Evolutionary conservation across 2,329 filamentous ascomycete species (phyloP).

Genomic region (Talaromyces sp.): DNA sequence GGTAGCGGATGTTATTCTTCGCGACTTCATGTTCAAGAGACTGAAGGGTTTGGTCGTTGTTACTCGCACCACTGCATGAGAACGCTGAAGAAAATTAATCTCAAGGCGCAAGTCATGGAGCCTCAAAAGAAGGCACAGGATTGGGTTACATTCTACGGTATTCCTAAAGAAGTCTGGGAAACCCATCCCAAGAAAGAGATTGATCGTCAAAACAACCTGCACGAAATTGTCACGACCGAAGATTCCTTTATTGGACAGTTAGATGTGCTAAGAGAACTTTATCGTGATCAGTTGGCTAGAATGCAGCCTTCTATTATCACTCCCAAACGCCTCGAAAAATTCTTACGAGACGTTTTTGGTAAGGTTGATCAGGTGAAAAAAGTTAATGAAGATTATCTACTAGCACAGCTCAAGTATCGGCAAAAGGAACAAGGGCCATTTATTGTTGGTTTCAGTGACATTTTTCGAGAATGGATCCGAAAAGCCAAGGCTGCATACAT

Average conservation of each 20-base stretch:
- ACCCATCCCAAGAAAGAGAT: conserved; percentile 76
- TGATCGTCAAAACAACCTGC: conserved; percentile 85
- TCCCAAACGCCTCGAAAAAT: conserved; percentile 70
- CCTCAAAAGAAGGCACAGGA: conserved; percentile 66
- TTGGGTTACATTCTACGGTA: conserved; percentile 83
- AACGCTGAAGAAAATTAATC: conserved; percentile 88
- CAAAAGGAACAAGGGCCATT: conserved; percentile 96
- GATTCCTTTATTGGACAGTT: conserved; percentile 86
- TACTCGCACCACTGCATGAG: conserved; percentile 92
- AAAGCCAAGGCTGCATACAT: conserved; percentile 86
- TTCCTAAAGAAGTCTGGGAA: conserved; percentile 71
- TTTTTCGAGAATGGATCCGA: conserved; percentile 96
- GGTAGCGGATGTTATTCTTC: conserved; percentile 87
- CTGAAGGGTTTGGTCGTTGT: conserved; percentile 63
- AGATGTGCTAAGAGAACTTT: conserved; percentile 76
- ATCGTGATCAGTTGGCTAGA: conserved; percentile 69
- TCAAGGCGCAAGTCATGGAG: conserved; percentile 66
- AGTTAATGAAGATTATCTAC: conserved; percentile 85
- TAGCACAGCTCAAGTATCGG: conserved; percentile 91
- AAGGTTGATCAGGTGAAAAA: conserved; percentile 82
- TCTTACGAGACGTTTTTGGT: conserved; percentile 81
- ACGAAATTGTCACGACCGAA: conserved; percentile 92
- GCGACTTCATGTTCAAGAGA: conserved; percentile 63
- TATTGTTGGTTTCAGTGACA: conserved; percentile 89
- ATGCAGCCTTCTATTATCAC: conserved; percentile 76